Conservation (phyloP, 2,329 filamentous ascomycete genomes). For the Scytalidium sp. region DNA sequence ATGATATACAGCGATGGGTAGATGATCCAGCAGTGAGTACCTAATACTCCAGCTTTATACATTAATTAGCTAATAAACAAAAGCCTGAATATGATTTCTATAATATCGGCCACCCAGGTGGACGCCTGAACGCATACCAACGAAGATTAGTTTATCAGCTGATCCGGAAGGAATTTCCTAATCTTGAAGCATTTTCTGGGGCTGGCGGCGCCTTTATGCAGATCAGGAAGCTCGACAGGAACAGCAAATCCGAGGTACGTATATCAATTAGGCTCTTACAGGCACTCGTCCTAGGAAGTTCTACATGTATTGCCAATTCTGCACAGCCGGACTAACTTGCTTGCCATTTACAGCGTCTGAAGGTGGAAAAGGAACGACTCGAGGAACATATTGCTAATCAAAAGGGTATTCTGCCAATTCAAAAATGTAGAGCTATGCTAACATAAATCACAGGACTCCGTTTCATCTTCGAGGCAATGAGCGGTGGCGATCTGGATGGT, state of each 20-base stretch:
- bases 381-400: constrained; percentile 18
- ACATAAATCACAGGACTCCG: constrained; percentile 18
- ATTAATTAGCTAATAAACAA: background rate
- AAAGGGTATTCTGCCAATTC: constrained; percentile 14
- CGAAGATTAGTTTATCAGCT: constrained; percentile 64
- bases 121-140: constrained; percentile 54
- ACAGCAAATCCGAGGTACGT: constrained; percentile 21
- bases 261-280: no score
- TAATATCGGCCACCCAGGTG: constrained; percentile 38
- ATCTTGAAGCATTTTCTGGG: constrained; percentile 17
- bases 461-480: constrained; percentile 29
- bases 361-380: constrained; percentile 11
- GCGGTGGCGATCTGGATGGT: constrained; percentile 22
- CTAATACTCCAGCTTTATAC: background rate
- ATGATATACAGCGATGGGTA: background rate
- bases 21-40: background rate
- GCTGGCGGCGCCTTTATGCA: constrained; percentile 27
- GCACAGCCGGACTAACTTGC: no score
- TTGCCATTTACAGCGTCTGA: constrained; percentile 11
- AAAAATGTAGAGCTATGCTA: constrained; percentile 33
- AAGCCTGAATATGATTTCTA: constrained; percentile 32
- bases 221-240: constrained; percentile 20
- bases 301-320: no score
- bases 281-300: no score
- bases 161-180: constrained; percentile 57